Evolutionary conservation across 129 eudicot species (phyloP), one percentile per base, ranked within the genome.

Genomic region (Escallonia rubra): DNA sequence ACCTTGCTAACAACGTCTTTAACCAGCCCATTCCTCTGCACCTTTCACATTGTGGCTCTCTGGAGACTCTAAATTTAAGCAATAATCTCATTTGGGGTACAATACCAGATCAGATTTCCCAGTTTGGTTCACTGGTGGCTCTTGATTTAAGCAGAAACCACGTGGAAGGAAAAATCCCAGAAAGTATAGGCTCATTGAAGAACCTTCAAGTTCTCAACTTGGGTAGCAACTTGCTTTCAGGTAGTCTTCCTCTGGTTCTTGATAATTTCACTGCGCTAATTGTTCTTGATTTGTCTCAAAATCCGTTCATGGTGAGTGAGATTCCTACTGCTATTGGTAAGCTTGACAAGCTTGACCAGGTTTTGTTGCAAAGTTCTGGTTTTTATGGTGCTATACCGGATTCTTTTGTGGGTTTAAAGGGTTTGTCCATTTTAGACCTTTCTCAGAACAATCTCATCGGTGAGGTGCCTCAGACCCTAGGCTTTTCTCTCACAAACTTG

Each of bases 41-140:
- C 66, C 81, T 92, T 56, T 92, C 98, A 12, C 79, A 88, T 46
- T 92, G 98, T 61, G 70, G 48, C 38, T 83, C 91, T 67, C 69
- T 92, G 59, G 75, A 79, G 49, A 83, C 76, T 44, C 67, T 92
- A 2, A 92, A 92, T 72, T 76, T 92, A 52, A 92, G 96, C 69
- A 84, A 75, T 41, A 92, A 92, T 67, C 91, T 88, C 72, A 86
- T 92, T 46, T 88, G 98, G 98, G 98, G 98, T 13, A 88, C 98
- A 6, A 83, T 92, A 59, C 95, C 96, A 64, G 94, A 88, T 42
- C 95, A 92, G 78, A 86, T 92, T 75, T 88, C 91, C 15, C 76
- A 73, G 80, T 92, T 92, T 82, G 76, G 67, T 59, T 79, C 89
- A 8, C 56, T 92, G 48, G 64, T 51, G 70, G 66, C 83, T 78